Conservation (phyloP, 345 rosid genomes). For the Acer negundo region DNA sequence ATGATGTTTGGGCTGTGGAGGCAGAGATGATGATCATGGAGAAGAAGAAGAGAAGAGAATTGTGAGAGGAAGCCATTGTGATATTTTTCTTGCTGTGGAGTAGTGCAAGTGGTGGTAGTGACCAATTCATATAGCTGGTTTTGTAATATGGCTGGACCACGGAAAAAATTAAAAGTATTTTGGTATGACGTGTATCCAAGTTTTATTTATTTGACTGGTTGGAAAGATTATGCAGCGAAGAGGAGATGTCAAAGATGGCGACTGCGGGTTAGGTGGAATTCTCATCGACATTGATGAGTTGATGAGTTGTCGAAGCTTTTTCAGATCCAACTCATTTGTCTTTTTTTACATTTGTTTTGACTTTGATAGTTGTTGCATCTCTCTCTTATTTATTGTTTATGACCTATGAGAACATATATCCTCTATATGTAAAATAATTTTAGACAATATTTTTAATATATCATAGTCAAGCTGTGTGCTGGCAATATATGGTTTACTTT, state of each 20-base stretch:
- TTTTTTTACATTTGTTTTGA: no score
- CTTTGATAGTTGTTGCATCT: no score
- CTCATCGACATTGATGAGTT: background rate
- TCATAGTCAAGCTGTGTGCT: background rate
- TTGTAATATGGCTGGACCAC: background rate
- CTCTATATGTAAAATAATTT: no score
- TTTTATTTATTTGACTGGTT: background rate
- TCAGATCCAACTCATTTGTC: slow-evolving; percentile 7
- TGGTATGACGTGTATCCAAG: background rate
- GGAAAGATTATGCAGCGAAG: background rate
- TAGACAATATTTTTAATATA: no score
- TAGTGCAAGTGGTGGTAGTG: background rate
- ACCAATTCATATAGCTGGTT: background rate
- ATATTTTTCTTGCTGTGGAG: background rate
- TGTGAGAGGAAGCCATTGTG: slow-evolving; percentile 16
- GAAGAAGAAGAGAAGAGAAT: background rate
- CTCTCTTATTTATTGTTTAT: no score
- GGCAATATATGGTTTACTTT: background rate
- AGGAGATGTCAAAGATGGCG: slow-evolving; percentile 5
- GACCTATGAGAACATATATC: no score
- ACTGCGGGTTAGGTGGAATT: background rate
- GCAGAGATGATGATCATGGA: slow-evolving; percentile 8
- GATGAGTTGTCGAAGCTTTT: background rate
- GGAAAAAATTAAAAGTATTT: background rate
- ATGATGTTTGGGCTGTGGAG: slow-evolving; percentile 20